Evolutionary conservation across 2,329 filamentous ascomycete genomes (phyloP), one percentile per base, ranked within the genome.

Genomic region (Xylaria sp.): DNA sequence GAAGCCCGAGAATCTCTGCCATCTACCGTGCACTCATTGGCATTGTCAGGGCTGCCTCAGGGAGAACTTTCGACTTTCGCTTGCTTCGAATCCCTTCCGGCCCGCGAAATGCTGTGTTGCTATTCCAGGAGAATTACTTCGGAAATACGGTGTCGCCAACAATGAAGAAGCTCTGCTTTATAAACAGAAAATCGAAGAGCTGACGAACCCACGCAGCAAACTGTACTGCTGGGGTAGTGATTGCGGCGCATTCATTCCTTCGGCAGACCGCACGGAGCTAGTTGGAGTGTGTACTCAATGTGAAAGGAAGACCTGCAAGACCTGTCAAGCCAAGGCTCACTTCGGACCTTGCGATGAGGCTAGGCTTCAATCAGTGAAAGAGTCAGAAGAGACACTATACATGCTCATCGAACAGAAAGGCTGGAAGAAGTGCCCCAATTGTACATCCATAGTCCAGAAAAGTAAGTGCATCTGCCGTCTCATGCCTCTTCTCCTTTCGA

Each of bases 391-490:
- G 0, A 9, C 18, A 0, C 2, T 74, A 12, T n/a, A 52, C 12
- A 18, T 34, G 2, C 55, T 74, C 3, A 73, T 71, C 39, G 39
- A 59, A 18, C 2, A 39, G 0, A 60, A 73, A n/a, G 72, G 71
- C 2, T 76, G 75, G 75, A 73, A 73, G 41, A 62, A 59, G 3
- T 76, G 75, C 39, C 73, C 73, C 0, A 73, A 72, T 48, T 76
- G 75, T 46, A 15, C 13, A 5, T 52, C 41, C 13, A 1, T 76
- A 10, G 56, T 75, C 15, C 65, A 74, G 60, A 74, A 71, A 51
- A 12, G 55, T 57, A 57, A 44, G 55, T 46, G 28, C 18, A n/a
- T 48, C 28, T 5, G 18, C 20, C 2, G 2, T 10, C 55, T 44
- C 20, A 6, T 44, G 28, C 20, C 28, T 28, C 25, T 46, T 31